A percentile compares a stretch with the other conserved stretches of the same genome.
Conservation (phyloP, 164 flowering plant genomes). For the Amborella trichopoda region DNA sequence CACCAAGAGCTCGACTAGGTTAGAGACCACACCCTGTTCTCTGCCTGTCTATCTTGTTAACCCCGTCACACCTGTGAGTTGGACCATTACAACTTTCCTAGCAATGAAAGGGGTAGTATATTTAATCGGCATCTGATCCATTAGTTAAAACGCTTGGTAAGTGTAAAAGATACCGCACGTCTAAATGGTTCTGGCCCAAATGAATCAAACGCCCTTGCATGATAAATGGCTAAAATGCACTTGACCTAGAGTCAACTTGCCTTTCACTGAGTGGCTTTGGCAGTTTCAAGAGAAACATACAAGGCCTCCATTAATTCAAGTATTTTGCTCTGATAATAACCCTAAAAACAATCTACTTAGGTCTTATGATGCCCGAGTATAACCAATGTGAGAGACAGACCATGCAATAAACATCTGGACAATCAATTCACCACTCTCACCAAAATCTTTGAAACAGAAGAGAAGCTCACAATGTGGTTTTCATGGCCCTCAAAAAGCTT, state of each 20-base stretch:
- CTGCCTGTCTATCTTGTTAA: too few species aligned
- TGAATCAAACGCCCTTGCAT: too few species aligned
- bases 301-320: background rate
- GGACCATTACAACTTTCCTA: too few species aligned
- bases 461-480: conserved; percentile 43
- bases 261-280: background rate
- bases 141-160: too few species aligned
- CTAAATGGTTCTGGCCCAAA: too few species aligned
- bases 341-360: background rate
- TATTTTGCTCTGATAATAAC: background rate
- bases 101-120: too few species aligned
- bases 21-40: too few species aligned
- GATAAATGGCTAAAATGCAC: too few species aligned
- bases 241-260: background rate
- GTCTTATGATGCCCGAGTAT: background rate
- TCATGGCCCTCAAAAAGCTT: conserved; percentile 35
- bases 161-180: too few species aligned
- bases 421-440: background rate
- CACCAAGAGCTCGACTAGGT: too few species aligned
- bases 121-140: too few species aligned
- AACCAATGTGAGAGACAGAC: background rate
- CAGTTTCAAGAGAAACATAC: background rate
- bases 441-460: conserved; percentile 1
- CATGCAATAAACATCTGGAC: background rate
- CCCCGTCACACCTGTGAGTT: too few species aligned